Evolutionary conservation across 2,329 filamentous ascomycete genomes (phyloP), one percentile per base, ranked within the genome.

Genomic region (Microsporum ferrugineum): DNA sequence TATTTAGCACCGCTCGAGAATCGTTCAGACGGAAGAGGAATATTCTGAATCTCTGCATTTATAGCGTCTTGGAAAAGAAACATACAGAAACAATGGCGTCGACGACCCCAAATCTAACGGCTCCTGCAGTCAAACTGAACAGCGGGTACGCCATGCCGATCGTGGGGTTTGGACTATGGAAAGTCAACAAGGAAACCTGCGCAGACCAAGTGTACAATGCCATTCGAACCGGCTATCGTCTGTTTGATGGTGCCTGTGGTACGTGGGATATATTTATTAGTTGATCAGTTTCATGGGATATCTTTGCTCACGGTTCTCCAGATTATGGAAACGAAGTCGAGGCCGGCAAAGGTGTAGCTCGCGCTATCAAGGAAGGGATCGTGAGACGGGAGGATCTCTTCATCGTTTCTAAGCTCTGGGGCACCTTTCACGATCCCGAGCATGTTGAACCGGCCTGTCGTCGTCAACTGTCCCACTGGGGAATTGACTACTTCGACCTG

Each of bases 361-460:
- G 87, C 67, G 89, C 89, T 69, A 89, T 94, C 76, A 82, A 87
- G 71, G 89, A 94, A 7, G 88, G 88, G 49, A 75, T 92, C 62
- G 88, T 91, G 68, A 90, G 86, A 79, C 87, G 89, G 63, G 84
- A 88, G 75, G 89, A 96, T 29, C 87, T 95, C 72, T 95, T 95
- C 83, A 85, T 96, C 71, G 88, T 91, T 66, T 90, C 87, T 76
- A 96, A 95, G 81, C 86, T 96, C 62, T 95, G 91, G 90, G 91
- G 92, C 79, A 86, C 86, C 66, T 95, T 91, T 83, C 89, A 95
- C 80, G 87, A 92, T 70, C 81, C 80, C 68, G 86, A 92, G 67
- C 82, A 82, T 68, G 88, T 92, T 64, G 84, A 87, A 76, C 85
- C 85, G 62, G 90, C 94, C 71, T 82, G 80, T 75, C 84, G 84